phyloP scores from a whole-genome alignment of 768 basidiomycete genomes.

The Phaffia tasmanica region DNA sequence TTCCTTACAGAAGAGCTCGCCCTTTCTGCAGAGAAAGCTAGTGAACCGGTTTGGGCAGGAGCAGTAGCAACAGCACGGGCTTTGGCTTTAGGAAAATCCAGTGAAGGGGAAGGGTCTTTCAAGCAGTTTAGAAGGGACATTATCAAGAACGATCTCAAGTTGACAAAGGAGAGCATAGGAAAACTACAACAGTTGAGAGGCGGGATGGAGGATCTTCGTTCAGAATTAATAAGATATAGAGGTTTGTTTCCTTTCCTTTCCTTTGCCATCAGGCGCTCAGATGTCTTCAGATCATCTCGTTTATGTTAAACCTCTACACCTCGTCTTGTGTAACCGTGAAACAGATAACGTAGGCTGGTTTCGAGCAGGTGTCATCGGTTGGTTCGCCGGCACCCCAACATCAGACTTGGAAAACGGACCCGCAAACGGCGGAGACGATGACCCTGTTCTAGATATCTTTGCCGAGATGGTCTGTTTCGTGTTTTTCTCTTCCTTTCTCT shows the following conservation, averaged over 20 bases:
- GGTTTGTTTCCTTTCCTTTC: neutral
- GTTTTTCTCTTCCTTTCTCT: neutral
- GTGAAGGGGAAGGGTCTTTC: neutral
- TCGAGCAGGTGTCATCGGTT: slow-evolving; percentile 32
- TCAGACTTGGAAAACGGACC: slow-evolving; percentile 14
- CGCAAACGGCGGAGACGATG: slow-evolving; percentile 30
- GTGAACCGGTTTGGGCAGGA: slow-evolving; percentile 27
- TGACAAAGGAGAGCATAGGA: slow-evolving; percentile 27
- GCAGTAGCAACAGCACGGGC: slow-evolving; percentile 17
- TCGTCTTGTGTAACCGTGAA: too few species aligned
- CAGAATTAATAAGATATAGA: slow-evolving; percentile 25
- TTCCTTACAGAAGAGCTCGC: slow-evolving; percentile 17
- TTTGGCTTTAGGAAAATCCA: slow-evolving; percentile 4
- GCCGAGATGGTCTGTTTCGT: slow-evolving; percentile 21
- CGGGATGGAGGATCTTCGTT: slow-evolving; percentile 29
- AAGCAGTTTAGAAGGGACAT: slow-evolving; percentile 25
- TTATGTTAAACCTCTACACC: too few species aligned
- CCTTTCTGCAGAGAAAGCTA: slow-evolving; percentile 10
- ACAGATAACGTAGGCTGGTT: slow-evolving; percentile 26
- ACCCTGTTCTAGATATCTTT: slow-evolving; percentile 26
- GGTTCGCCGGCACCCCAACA: slow-evolving; percentile 24
- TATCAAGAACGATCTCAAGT: slow-evolving; percentile 28
- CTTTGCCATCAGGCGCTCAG: too few species aligned
- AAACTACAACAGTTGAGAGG: slow-evolving; percentile 25
- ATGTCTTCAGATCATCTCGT: too few species aligned